Percentiles rank a stretch among this genome's conserved stretches.
Evolutionary conservation across 768 basidiomycete genomes (phyloP).

Genomic region (Mycena albidolilacea): DNA sequence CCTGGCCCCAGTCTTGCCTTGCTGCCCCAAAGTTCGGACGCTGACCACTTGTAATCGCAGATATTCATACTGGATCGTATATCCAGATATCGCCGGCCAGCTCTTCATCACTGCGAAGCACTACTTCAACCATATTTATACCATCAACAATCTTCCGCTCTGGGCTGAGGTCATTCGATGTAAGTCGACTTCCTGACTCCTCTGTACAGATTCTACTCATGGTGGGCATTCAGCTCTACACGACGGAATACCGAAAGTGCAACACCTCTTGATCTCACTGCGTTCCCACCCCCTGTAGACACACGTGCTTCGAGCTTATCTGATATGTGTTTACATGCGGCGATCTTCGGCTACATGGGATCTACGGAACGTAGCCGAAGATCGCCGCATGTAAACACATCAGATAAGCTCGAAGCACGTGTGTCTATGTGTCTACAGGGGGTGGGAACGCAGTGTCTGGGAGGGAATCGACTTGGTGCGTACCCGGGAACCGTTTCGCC

Average conservation of each 20-base stretch:
- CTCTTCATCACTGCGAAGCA: not conserved
- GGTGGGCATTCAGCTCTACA: not conserved
- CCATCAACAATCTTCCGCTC: not conserved
- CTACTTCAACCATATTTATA: not conserved
- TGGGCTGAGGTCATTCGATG: not conserved
- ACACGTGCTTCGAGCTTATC: no score
- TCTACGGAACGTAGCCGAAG: no score
- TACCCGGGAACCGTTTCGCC: not conserved
- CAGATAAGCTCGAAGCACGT: no score
- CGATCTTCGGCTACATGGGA: no score
- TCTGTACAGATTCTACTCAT: not conserved
- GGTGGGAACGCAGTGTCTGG: not conserved
- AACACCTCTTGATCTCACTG: not conserved
- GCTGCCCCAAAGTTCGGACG: conserved; percentile 16
- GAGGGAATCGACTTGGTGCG: not conserved
- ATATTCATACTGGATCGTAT: no score
- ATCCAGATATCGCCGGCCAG: no score
- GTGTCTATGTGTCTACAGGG: no score
- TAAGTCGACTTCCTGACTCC: not conserved
- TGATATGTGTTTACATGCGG: no score
- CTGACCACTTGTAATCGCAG: not conserved
- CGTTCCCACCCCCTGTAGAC: no score
- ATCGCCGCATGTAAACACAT: no score
- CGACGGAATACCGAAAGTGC: conserved; percentile 8
- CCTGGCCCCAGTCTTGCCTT: conserved; percentile 6